Evolutionary conservation across 1,284 basidiomycete species (phyloP).

Genomic region (Moesziomyces globuligerus): DNA sequence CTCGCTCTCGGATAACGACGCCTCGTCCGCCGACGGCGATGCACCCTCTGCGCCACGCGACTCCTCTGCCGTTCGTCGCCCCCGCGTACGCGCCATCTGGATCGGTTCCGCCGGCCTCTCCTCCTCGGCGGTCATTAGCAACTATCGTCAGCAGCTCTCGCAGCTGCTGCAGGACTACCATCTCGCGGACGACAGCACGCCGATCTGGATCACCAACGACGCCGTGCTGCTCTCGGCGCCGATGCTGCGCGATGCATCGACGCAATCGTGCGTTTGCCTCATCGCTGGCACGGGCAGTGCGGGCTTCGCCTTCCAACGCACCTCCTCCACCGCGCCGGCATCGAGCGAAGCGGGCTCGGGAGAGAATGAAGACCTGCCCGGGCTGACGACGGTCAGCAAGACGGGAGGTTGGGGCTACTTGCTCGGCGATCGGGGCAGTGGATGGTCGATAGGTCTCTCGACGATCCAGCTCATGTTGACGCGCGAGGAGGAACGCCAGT

Average conservation of each 20-base stretch:
- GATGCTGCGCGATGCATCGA: constrained; percentile 32
- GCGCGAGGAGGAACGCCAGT: constrained; percentile 34
- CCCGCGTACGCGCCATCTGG: constrained; percentile 43
- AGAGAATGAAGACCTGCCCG: constrained; percentile 45
- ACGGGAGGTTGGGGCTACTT: constrained; percentile 50
- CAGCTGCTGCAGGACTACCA: constrained; percentile 29
- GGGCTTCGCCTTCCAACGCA: constrained; percentile 44
- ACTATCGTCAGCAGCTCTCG: constrained; percentile 29
- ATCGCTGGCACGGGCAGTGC: constrained; percentile 50
- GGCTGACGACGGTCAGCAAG: constrained; percentile 37
- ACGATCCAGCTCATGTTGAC: constrained; percentile 44
- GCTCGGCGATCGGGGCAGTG: constrained; percentile 35
- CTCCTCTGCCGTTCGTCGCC: constrained; percentile 3
- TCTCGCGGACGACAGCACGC: constrained; percentile 28
- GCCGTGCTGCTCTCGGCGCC: constrained; percentile 43
- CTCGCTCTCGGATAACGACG: constrained; percentile 39
- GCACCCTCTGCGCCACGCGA: not conserved
- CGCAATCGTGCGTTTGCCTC: constrained; percentile 37
- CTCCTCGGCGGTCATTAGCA: constrained; percentile 24
- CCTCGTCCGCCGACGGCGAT: constrained; percentile 28
- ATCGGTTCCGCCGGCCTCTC: constrained; percentile 41
- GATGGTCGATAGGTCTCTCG: constrained; percentile 45
- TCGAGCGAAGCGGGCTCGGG: not conserved
- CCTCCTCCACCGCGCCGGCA: not conserved
- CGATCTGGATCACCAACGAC: constrained; percentile 51